Evolutionary conservation across 2,329 filamentous ascomycete genomes (phyloP).

Genomic region (Paecilomyces fulvus): DNA sequence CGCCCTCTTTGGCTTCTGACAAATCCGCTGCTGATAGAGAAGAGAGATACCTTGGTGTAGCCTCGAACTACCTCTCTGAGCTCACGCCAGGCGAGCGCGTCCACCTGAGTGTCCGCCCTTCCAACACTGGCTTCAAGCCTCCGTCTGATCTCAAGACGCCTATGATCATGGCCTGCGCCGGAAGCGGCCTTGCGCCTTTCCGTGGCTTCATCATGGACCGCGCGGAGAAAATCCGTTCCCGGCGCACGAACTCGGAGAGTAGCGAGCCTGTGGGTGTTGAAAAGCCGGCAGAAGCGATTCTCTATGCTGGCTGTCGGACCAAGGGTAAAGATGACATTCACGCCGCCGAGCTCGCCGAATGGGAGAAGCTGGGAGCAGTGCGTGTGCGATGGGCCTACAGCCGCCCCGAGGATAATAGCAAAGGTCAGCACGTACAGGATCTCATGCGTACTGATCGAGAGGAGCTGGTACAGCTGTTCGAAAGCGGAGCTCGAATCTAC

Average conservation of each 20-base stretch:
- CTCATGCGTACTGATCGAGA: slow-evolving; percentile 40
- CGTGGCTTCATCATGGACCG: slow-evolving; percentile 57
- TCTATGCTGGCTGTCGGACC: slow-evolving; percentile 30
- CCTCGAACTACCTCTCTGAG: slow-evolving; percentile 52
- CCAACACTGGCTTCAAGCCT: slow-evolving; percentile 27
- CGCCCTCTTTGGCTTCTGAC: slow-evolving; percentile 34
- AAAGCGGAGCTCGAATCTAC: slow-evolving; percentile 48
- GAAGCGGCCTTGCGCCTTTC: slow-evolving; percentile 54
- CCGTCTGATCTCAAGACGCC: slow-evolving; percentile 25
- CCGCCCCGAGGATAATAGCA: slow-evolving; percentile 36
- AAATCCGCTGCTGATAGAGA: slow-evolving; percentile 31
- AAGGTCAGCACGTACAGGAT: slow-evolving; percentile 48
- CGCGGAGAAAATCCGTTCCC: slow-evolving; percentile 28
- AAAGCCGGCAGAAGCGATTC: slow-evolving; percentile 22
- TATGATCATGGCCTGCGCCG: slow-evolving; percentile 32
- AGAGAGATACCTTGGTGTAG: slow-evolving; percentile 49
- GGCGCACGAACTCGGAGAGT: slow-evolving; percentile 9
- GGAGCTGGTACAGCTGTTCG: slow-evolving; percentile 39
- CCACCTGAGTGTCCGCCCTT: slow-evolving; percentile 28
- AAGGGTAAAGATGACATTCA: slow-evolving; percentile 29
- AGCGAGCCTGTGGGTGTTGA: slow-evolving; percentile 5
- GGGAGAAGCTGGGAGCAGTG: slow-evolving; percentile 54
- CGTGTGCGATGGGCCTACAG: slow-evolving; percentile 55
- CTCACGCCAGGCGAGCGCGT: slow-evolving; percentile 22
- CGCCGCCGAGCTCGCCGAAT: slow-evolving; percentile 37